Evolutionary conservation across 805 yeast species (phyloP).

Genomic region (Debaryomyces prosopidis): DNA sequence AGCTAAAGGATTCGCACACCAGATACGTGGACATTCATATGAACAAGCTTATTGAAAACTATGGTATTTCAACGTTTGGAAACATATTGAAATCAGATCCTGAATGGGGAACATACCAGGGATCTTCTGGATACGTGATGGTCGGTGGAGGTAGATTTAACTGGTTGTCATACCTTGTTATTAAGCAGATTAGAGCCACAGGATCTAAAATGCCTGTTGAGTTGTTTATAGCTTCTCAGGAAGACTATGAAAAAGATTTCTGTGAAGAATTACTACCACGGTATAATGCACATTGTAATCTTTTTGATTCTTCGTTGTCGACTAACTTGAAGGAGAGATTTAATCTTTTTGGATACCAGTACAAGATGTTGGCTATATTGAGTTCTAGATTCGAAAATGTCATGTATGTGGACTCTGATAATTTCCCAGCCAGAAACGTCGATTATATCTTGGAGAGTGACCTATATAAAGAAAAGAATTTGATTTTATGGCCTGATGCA

Average conservation of each 20-base stretch:
- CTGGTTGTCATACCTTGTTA: conserved; percentile 51
- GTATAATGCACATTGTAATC: conserved; percentile 47
- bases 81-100: conserved; percentile 32
- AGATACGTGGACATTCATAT: conserved; percentile 32
- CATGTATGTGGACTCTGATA: conserved; percentile 52
- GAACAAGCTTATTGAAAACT: conserved; percentile 24
- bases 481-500: conserved; percentile 68
- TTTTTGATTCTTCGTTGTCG: conserved; percentile 33
- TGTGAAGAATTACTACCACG: conserved; percentile 46
- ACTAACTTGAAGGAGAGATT: conserved; percentile 14
- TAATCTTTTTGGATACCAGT: conserved; percentile 48
- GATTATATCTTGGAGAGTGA: conserved; percentile 48
- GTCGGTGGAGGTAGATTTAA: conserved; percentile 55
- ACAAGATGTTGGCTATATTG: conserved; percentile 57
- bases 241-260: conserved; percentile 47
- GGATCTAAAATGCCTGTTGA: conserved; percentile 53
- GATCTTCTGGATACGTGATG: conserved; percentile 42
- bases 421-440: conserved; percentile 43
- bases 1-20: conserved; percentile 39
- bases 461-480: conserved; percentile 45
- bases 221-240: conserved; percentile 44
- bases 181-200: conserved; percentile 44
- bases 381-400: conserved; percentile 56
- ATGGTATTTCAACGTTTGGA: conserved; percentile 36
- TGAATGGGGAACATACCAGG: conserved; percentile 36